Base-by-base conservation (phyloP, 2,329 filamentous ascomycete genomes). In the Venturia carpophila region DNA sequence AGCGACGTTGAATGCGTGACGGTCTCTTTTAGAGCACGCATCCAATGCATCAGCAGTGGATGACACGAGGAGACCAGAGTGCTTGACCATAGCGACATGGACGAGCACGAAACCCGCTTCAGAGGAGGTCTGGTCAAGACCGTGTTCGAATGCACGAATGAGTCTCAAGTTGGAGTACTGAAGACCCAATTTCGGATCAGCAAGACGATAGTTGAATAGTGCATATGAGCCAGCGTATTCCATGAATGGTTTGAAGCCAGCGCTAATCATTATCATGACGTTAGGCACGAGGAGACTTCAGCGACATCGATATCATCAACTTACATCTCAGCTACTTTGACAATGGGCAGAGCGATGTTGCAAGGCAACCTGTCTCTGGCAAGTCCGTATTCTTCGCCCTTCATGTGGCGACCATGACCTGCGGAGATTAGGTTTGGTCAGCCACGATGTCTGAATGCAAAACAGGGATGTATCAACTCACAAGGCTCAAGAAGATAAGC, bases 71-170 rank as follows among this genome's bases (percentile, higher is more conserved):
- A 86, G 84, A 0, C 88, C 88, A 0, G 92, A 92, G 76, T 96
- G 86, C 73, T 87, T 87, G 62, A 96, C 93, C 92, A 97, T 97
- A 76, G 95, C 91, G 63, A 97, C 87, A 75, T 97, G 93, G 5
- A 94, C 92, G 15, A 97, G 84, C n/a, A 97, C 91, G 74, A 97
- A 97, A 62, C 93, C 93, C 0, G 93, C 93, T 76, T 97, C 93
- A 9, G 92, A 96, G 3, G 91, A 95, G 41, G 83, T 83, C 0
- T 90, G 90, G 74, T 97, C 90, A 10, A 96, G 85, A 17, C 93
- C 93, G 71, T 88, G 85, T 24, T 97, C 92, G 71, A 97, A 97
- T 30, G 91, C 93, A 43, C 93, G 90, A 72, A 97, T 87, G 41
- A 97, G 85, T 13, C 91, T 88, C 30, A 97, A 81, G 79, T 87